A percentile compares a stretch with the other conserved stretches of the same genome.
These are phyloP conservation scores for Fraxinus nigra DNA, from an alignment of 305 asterid genomes.

Conservation along the genomic window DNA sequence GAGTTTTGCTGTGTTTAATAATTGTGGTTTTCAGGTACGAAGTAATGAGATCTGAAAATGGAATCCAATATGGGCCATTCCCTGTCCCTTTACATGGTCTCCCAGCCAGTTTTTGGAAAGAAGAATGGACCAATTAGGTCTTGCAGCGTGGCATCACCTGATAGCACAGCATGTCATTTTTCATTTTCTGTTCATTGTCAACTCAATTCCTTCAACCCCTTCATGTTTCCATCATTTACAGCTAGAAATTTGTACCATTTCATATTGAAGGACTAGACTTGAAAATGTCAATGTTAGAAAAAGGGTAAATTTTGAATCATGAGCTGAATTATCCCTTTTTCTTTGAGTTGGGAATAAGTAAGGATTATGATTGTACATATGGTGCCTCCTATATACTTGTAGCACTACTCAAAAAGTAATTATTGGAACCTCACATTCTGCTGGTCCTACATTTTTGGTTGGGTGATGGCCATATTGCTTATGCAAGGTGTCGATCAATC, in stretches of 20 bases:
- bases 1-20: conserved; percentile 1
- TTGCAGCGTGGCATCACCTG: not conserved
- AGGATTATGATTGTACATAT: not conserved
- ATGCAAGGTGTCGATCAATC: conserved; percentile 29
- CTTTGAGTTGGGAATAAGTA: conserved; percentile 17
- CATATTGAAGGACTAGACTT: conserved; percentile 6
- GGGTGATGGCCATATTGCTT: not conserved
- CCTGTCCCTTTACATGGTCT: conserved; percentile 71
- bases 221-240: conserved; percentile 28
- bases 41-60: conserved; percentile 55
- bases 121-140: conserved; percentile 21
- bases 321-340: conserved; percentile 6
- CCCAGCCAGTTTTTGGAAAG: conserved; percentile 58
- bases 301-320: conserved; percentile 7
- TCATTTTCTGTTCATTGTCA: not conserved
- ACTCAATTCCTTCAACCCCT: not conserved
- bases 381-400: no score
- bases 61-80: conserved; percentile 63
- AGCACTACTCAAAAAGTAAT: not conserved
- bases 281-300: conserved; percentile 10
- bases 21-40: conserved; percentile 58
- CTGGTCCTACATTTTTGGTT: not conserved
- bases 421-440: conserved; percentile 3
- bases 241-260: conserved; percentile 31
- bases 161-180: conserved; percentile 14